Conservation (phyloP, 345 rosid species). For the Populus deltoides region DNA sequence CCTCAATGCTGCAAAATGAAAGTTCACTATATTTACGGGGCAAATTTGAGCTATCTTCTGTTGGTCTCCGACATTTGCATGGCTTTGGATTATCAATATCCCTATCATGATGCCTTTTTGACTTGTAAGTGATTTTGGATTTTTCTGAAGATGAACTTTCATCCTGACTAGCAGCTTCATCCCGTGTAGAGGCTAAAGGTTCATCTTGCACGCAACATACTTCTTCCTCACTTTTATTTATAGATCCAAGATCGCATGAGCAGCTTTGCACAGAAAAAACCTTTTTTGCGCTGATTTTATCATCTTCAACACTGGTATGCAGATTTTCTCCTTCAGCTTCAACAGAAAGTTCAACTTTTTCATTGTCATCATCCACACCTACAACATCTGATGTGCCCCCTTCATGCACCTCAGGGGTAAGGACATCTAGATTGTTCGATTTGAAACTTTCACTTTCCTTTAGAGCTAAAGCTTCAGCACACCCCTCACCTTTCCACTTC, state of each 20-base stretch:
- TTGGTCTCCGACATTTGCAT: conserved; percentile 62
- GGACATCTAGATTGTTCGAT: conserved; percentile 23
- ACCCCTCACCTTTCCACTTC: conserved; percentile 89
- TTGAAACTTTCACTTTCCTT: conserved; percentile 39
- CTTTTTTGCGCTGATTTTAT: conserved; percentile 32
- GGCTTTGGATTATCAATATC: conserved; percentile 85
- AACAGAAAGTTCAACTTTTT: conserved; percentile 30
- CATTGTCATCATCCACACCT: conserved; percentile 38
- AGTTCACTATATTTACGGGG: conserved; percentile 61
- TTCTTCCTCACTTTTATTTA: conserved; percentile 28
- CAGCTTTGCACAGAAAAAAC: conserved; percentile 31
- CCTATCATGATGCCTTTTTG: conserved; percentile 71
- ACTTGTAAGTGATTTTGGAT: conserved; percentile 37
- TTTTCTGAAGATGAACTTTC: conserved; percentile 45
- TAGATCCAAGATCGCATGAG: conserved; percentile 24
- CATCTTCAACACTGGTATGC: conserved; percentile 39
- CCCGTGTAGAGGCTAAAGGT: conserved; percentile 35
- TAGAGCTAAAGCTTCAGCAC: conserved; percentile 29
- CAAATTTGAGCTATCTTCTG: conserved; percentile 39
- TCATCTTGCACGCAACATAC: conserved; percentile 34
- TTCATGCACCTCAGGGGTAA: conserved; percentile 24
- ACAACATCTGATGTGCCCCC: conserved; percentile 38
- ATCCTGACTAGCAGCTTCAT: conserved; percentile 36
- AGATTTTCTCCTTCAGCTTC: conserved; percentile 40
- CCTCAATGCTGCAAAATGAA: conserved; percentile 78